Percentiles rank a stretch among this genome's conserved stretches.
Conservation (phyloP, 176 grass and related monocot genomes). For the Zea luxurians region DNA sequence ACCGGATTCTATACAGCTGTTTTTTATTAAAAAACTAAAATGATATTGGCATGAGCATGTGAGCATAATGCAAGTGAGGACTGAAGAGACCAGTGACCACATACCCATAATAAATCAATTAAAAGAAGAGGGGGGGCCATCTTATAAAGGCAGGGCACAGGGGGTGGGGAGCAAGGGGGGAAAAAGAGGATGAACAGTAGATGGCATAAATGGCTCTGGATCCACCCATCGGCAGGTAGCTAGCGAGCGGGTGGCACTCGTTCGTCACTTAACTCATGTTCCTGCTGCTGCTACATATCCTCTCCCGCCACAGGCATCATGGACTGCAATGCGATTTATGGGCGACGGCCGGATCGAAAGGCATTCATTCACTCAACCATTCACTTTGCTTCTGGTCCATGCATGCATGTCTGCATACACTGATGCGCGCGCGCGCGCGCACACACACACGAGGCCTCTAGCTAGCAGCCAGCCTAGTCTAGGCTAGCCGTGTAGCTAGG, state of each 20-base stretch:
- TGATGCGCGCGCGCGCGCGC: background rate
- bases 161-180: background rate
- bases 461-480: conserved; percentile 12
- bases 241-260: conserved; percentile 59
- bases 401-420: background rate
- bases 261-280: conserved; percentile 47
- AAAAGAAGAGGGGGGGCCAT: background rate
- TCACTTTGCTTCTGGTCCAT: conserved; percentile 79
- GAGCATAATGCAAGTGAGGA: conserved; percentile 15
- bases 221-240: conserved; percentile 31
- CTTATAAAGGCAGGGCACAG: conserved; percentile 25
- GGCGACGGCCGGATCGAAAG: conserved; percentile 40
- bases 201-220: conserved; percentile 46
- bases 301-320: conserved; percentile 6
- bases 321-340: conserved; percentile 40
- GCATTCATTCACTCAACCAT: conserved; percentile 57
- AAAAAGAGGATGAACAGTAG: conserved; percentile 47
- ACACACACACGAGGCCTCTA: background rate
- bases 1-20: background rate
- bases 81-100: conserved; percentile 24
- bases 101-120: conserved; percentile 34
- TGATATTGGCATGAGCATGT: background rate
- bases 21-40: background rate
- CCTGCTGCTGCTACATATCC: background rate
- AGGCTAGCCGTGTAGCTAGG: background rate